A percentile compares a stretch with the other conserved stretches of the same genome.
These are phyloP conservation scores for Sporisorium reilianum DNA, from an alignment of 1,284 basidiomycete species.

Conservation along the genomic window DNA sequence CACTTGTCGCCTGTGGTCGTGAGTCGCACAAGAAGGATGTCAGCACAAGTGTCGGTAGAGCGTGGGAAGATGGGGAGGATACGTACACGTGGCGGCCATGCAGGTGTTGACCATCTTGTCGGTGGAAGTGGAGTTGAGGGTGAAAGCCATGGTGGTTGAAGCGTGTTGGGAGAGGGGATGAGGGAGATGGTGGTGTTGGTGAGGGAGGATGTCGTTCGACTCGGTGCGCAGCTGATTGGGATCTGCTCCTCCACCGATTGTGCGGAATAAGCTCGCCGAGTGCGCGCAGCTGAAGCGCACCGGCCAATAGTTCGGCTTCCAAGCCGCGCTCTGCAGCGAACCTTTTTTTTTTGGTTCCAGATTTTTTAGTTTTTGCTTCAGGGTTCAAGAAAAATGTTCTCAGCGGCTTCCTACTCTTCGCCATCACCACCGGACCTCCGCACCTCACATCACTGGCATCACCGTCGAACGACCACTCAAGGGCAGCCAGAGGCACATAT, in stretches of 20 bases:
- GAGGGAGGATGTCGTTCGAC: constrained; percentile 7
- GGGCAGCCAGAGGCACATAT: background rate
- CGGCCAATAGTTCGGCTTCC: constrained; percentile 1
- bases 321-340: background rate
- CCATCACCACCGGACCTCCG: background rate
- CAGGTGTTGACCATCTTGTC: constrained; percentile 42
- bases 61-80: background rate
- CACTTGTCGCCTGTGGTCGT: constrained; percentile 50
- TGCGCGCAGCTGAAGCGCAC: background rate
- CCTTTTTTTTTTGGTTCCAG: too few relatives aligned
- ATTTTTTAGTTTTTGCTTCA: background rate
- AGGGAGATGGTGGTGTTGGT: constrained; percentile 3
- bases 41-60: background rate
- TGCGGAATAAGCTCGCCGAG: background rate
- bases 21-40: background rate
- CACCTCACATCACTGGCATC: background rate
- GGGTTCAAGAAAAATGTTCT: constrained; percentile 2
- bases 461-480: background rate
- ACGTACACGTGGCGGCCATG: constrained; percentile 52
- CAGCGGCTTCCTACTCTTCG: background rate
- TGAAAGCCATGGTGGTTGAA: constrained; percentile 23
- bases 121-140: background rate
- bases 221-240: background rate
- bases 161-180: background rate
- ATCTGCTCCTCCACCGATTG: background rate